Evolutionary conservation across 2,329 filamentous ascomycete genomes (phyloP).

Genomic region (Cladosporium sp.): DNA sequence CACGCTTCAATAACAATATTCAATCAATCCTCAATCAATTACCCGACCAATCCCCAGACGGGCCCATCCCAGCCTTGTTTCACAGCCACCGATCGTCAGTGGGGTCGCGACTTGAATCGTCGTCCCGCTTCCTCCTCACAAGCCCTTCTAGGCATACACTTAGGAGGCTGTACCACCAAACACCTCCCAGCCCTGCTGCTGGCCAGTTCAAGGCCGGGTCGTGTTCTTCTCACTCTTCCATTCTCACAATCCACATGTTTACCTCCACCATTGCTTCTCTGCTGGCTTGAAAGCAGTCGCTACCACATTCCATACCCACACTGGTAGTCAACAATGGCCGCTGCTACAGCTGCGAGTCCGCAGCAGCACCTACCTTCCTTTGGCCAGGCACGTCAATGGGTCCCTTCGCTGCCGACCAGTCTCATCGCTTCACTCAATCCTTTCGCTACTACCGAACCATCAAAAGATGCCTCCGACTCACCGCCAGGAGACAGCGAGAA

Average conservation of each 20-base stretch:
- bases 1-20: not conserved
- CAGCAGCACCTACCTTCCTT: conserved; percentile 13
- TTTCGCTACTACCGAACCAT: conserved; percentile 18
- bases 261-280: conserved; percentile 15
- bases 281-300: not conserved
- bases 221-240: not conserved
- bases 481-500: not conserved
- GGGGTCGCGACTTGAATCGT: not conserved
- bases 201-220: conserved; percentile 1
- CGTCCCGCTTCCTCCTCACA: not conserved
- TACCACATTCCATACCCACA: not conserved
- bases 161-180: not conserved
- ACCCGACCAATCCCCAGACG: not conserved
- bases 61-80: not conserved
- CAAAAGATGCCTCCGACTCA: not conserved
- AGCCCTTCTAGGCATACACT: not conserved
- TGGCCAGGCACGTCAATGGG: conserved; percentile 24
- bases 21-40: not conserved
- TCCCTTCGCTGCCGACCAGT: conserved; percentile 26
- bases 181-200: conserved; percentile 11
- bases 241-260: not conserved
- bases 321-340: conserved; percentile 15
- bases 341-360: conserved; percentile 10
- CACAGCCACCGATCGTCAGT: conserved; percentile 9
- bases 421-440: conserved; percentile 27